Conservation (phyloP, 768 basidiomycete genomes). For the Trametes coccinea region DNA sequence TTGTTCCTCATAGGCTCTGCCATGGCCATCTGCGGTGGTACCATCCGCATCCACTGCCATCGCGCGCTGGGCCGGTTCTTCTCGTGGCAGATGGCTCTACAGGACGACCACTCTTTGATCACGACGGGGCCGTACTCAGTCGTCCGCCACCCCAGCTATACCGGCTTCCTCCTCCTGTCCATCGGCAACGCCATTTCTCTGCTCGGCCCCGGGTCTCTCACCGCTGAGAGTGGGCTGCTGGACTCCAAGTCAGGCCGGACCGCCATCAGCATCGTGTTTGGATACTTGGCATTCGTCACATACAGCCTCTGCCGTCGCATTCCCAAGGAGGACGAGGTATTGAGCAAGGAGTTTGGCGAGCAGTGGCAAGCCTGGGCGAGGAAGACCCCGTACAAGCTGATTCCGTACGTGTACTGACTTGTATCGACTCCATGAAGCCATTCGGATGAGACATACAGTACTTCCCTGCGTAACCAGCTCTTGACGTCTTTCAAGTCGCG, state of each 20-base stretch:
- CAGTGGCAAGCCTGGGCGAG: conserved; percentile 17
- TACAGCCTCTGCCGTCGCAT: neutral
- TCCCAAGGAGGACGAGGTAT: conserved; percentile 12
- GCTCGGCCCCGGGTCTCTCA: conserved; percentile 1
- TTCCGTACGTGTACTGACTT: conserved; percentile 10
- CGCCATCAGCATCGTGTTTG: neutral
- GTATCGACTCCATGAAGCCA: neutral
- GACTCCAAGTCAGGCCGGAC: neutral
- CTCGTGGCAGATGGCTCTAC: conserved; percentile 17
- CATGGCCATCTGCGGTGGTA: neutral
- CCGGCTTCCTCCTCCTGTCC: conserved; percentile 6
- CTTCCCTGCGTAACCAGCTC: too few species aligned
- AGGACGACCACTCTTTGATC: conserved; percentile 18
- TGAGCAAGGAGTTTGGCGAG: conserved; percentile 13
- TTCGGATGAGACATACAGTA: neutral
- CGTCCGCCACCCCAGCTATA: conserved; percentile 19
- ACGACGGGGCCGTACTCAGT: conserved; percentile 18
- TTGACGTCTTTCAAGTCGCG: too few species aligned
- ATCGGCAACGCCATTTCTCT: conserved; percentile 3
- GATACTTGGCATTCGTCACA: neutral
- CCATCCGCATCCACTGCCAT: conserved; percentile 15
- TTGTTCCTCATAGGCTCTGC: conserved; percentile 8
- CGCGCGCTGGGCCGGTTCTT: conserved; percentile 18
- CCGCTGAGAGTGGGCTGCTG: neutral
- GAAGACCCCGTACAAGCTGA: conserved; percentile 10